phyloP scores from a whole-genome alignment of 2,329 filamentous ascomycete genomes.

The Pochonia chlamydosporia region DNA sequence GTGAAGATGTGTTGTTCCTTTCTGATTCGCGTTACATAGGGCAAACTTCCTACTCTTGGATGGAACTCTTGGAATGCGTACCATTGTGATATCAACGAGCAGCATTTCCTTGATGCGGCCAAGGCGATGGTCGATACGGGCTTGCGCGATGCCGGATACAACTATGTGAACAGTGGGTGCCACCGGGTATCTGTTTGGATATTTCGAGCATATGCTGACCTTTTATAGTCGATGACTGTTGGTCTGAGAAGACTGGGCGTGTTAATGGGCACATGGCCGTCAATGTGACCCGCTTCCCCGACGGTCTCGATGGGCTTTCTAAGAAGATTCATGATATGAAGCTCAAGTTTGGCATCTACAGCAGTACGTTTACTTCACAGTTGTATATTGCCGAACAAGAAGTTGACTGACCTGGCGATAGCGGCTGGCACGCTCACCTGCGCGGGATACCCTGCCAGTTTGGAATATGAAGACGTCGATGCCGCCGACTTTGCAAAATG shows the following conservation, averaged over 20 bases:
- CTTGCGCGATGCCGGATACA: slow-evolving; percentile 47
- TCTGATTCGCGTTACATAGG: no score
- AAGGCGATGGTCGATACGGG: slow-evolving; percentile 42
- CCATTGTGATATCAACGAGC: slow-evolving; percentile 43
- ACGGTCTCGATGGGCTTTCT: slow-evolving; percentile 49
- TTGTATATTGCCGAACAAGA: not conserved
- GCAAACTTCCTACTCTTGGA: slow-evolving; percentile 17
- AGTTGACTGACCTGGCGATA: slow-evolving; percentile 18
- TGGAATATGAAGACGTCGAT: slow-evolving; percentile 52
- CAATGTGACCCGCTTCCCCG: slow-evolving; percentile 47
- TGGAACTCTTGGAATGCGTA: slow-evolving; percentile 51
- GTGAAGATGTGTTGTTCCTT: no score
- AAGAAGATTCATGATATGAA: slow-evolving; percentile 48
- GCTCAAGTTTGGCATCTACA: slow-evolving; percentile 60
- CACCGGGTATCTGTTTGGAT: no score
- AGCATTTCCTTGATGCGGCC: slow-evolving; percentile 40
- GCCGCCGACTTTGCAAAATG: slow-evolving; percentile 51
- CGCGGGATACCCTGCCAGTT: slow-evolving; percentile 34
- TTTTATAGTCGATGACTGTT: slow-evolving; percentile 54
- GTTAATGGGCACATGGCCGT: slow-evolving; percentile 30
- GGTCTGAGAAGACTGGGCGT: slow-evolving; percentile 40
- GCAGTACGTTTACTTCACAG: slow-evolving; percentile 43
- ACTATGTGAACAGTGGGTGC: slow-evolving; percentile 43
- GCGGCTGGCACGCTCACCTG: slow-evolving; percentile 15
- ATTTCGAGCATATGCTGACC: not conserved